Evolutionary conservation across 2,329 filamentous ascomycete genomes (phyloP).

Genomic region (Botrytis cinerea): DNA sequence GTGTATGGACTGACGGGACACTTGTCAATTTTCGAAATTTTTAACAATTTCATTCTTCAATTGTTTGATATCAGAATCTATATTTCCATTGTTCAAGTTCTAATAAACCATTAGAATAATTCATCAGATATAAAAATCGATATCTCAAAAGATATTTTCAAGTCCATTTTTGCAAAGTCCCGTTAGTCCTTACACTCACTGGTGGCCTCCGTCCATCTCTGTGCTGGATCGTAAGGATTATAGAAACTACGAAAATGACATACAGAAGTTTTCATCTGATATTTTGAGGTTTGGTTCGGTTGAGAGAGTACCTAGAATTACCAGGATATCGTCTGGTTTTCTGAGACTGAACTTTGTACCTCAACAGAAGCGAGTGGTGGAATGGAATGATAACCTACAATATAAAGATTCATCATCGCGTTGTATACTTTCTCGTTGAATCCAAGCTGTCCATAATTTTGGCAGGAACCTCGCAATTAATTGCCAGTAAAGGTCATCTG

Average conservation of each 20-base stretch:
- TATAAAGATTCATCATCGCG: background rate
- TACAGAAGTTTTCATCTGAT: background rate
- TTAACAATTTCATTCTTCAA: background rate
- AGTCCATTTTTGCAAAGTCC: background rate
- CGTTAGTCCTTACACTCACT: background rate
- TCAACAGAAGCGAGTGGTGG: background rate
- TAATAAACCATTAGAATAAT: background rate
- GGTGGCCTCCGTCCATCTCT: background rate
- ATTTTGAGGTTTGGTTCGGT: background rate
- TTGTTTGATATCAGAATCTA: background rate
- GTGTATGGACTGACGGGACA: background rate
- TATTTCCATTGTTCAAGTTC: no score
- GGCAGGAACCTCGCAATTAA: background rate
- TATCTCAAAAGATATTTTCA: background rate
- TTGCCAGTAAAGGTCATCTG: background rate
- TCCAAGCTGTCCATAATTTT: background rate
- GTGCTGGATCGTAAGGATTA: background rate
- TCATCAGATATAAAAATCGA: background rate
- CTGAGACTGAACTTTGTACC: background rate
- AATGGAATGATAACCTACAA: background rate
- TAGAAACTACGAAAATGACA: background rate
- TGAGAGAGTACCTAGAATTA: background rate
- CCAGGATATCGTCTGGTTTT: background rate
- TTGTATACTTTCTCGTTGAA: background rate
- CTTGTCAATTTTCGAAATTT: background rate